Percentiles rank a stretch among this genome's conserved stretches.
Conservation (phyloP, 139 green algal genomes). For the Picochlorum sp. region DNA sequence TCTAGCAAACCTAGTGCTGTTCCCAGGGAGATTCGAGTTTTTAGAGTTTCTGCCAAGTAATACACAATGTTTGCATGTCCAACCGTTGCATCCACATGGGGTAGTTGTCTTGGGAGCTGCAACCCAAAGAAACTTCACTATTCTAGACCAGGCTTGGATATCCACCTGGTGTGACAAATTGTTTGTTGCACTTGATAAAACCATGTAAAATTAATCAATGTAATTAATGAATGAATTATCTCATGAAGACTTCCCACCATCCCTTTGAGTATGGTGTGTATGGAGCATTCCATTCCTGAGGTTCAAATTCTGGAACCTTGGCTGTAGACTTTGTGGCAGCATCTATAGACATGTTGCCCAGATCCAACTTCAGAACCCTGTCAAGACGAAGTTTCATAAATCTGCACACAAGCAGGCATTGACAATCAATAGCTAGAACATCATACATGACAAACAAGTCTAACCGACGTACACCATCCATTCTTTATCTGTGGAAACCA, state of each 20-base stretch:
- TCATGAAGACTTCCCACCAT: slow-evolving; percentile 44
- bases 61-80: slow-evolving; percentile 60
- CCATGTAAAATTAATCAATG: neutral
- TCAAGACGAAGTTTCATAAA: slow-evolving; percentile 92
- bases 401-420: slow-evolving; percentile 29
- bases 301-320: slow-evolving; percentile 57
- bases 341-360: slow-evolving; percentile 39
- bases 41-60: slow-evolving; percentile 60
- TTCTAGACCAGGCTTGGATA: slow-evolving; percentile 57
- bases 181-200: neutral
- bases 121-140: slow-evolving; percentile 65
- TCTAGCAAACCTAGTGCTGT: slow-evolving; percentile 84
- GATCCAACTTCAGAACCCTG: slow-evolving; percentile 68
- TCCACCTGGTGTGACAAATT: slow-evolving; percentile 10
- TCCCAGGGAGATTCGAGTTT: slow-evolving; percentile 77
- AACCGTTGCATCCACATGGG: slow-evolving; percentile 56
- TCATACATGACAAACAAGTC: neutral
- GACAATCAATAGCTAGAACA: neutral
- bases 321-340: slow-evolving; percentile 50
- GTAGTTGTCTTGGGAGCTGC: slow-evolving; percentile 64
- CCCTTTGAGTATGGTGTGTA: slow-evolving; percentile 64
- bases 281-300: slow-evolving; percentile 69
- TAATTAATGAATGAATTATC: slow-evolving; percentile 7
- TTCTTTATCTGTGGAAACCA: slow-evolving; percentile 76
- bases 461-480: slow-evolving; percentile 73